Evolutionary conservation across 2,329 filamentous ascomycete genomes (phyloP), one percentile per base, ranked within the genome.

Genomic region (Colletotrichum sp.): DNA sequence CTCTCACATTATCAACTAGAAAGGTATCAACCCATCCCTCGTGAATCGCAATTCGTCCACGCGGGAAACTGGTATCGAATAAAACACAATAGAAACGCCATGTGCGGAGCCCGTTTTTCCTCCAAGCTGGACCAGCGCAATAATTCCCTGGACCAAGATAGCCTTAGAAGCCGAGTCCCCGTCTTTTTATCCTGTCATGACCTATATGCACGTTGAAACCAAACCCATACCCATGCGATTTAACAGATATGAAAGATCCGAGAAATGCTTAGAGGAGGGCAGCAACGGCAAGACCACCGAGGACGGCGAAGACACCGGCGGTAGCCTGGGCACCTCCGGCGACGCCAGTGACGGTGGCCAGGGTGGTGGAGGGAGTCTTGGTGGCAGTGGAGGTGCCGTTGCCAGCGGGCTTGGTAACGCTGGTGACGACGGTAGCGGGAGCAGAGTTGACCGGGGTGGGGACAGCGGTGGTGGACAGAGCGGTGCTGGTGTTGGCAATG

Each of bases 401-500:
- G 79, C 69, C 13, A 59, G 77, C 76, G 60, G 76, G 52, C 60
- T 76, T 62, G 39, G 79, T 77, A 39, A 78, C 78, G 75, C 78
- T 78, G 65, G 77, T 73, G 48, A 77, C 64, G 64, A 68, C 72
- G 66, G 79, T 81, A 79, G 80, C 80, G 79, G 79, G 71, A 64
- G 73, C 77, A 65, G 67, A 34, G 59, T 9, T 78, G 36, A 78
- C 76, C 28, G 48, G 13, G 62, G 77, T 72, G 36, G 79, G 73
- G 62, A 75, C 73, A 44, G 75, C 44, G 48, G 77, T 65, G 39
- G 79, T 75, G 55, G 78, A 78, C 74, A 78, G 77, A 63, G 77
- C 71, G 48, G 75, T 63, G 68, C 68, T 73, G 64, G 79, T 81
- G 80, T 81, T 80, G 78, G 78, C 75, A 57, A 74, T 74, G 39